These are phyloP conservation scores for Misopates orontium DNA, from an alignment of 257 asterid species.

Conservation along the genomic window DNA sequence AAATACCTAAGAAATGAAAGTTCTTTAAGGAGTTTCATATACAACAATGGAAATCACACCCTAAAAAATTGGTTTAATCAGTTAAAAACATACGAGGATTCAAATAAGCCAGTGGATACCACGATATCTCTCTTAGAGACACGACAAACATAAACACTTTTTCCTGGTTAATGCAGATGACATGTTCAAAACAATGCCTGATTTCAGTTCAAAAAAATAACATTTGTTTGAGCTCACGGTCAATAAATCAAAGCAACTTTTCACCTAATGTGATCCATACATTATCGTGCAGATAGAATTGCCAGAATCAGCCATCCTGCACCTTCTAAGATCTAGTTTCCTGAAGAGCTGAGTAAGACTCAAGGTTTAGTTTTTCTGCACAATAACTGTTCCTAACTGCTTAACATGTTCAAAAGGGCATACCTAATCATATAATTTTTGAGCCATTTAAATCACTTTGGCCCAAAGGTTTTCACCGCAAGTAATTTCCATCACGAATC, in stretches of 20 bases:
- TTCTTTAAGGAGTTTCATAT: constrained; percentile 13
- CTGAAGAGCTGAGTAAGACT: not conserved
- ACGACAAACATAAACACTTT: not conserved
- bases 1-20: constrained; percentile 54
- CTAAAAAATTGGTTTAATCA: constrained; percentile 12
- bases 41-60: constrained; percentile 11
- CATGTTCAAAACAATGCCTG: not conserved
- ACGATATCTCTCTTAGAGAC: not conserved
- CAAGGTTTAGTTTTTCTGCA: too few species aligned
- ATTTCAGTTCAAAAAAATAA: constrained; percentile 14
- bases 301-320: constrained; percentile 15
- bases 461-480: not conserved
- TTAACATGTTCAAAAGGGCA: constrained; percentile 1
- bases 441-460: constrained; percentile 9
- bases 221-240: constrained; percentile 7
- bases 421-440: constrained; percentile 3
- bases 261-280: not conserved
- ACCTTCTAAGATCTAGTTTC: not conserved
- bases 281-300: not conserved
- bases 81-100: constrained; percentile 11
- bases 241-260: constrained; percentile 10
- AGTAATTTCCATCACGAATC: not conserved
- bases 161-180: constrained; percentile 15
- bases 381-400: not conserved
- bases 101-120: constrained; percentile 8